phyloP scores from a whole-genome alignment of 345 rosid genomes.

The Abelmoschus esculentus region DNA sequence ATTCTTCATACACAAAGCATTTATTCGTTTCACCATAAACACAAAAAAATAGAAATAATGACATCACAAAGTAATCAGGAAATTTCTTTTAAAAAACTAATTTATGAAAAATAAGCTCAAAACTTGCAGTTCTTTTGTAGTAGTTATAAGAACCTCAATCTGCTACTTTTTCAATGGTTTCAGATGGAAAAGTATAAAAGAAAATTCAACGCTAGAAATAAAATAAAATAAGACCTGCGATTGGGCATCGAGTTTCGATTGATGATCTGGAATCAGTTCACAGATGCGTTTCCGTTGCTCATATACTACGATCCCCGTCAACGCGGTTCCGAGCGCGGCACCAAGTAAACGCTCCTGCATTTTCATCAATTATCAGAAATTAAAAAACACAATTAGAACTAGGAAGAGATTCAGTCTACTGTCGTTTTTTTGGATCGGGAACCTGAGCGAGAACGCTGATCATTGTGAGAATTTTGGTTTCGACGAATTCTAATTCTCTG shows the following conservation, averaged over 20 bases:
- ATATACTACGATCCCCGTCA: constrained; percentile 49
- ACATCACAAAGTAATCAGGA: not conserved
- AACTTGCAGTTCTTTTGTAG: not conserved
- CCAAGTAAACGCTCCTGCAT: constrained; percentile 83
- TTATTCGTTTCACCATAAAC: not conserved
- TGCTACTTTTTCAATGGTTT: constrained; percentile 19
- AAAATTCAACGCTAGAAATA: not conserved
- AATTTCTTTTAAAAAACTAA: too few species aligned
- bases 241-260: constrained; percentile 22
- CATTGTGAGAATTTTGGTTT: constrained; percentile 23
- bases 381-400: not conserved
- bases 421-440: constrained; percentile 20
- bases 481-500: not conserved
- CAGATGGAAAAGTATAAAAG: not conserved
- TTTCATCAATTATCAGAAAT: not conserved
- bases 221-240: constrained; percentile 39
- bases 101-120: not conserved
- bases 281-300: constrained; percentile 64
- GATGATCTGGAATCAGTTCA: constrained; percentile 37
- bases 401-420: not conserved
- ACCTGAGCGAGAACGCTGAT: constrained; percentile 66
- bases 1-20: not conserved
- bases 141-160: not conserved
- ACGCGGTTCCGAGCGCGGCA: constrained; percentile 48
- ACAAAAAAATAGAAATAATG: not conserved